Percentiles rank a stretch among this genome's conserved stretches.
Evolutionary conservation across 306 rosid genomes (phyloP).

Genomic region (Macrotyloma uniflorum): DNA sequence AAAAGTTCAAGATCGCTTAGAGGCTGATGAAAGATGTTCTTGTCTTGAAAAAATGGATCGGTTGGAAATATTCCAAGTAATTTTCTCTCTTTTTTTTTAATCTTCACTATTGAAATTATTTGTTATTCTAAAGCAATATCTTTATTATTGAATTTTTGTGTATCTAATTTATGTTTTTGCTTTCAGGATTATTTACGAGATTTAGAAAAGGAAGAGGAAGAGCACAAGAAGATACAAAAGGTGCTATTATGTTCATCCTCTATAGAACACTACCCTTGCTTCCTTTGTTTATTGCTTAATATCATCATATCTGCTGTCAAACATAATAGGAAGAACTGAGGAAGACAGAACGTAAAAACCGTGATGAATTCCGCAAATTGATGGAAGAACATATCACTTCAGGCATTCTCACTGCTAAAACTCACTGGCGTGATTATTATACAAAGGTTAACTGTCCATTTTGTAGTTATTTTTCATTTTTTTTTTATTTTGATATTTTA

Average conservation of each 20-base stretch:
- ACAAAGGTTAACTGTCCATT: constrained; percentile 52
- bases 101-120: constrained; percentile 24
- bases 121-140: constrained; percentile 4
- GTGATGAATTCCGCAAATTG: constrained; percentile 89
- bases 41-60: constrained; percentile 88
- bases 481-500: background rate
- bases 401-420: constrained; percentile 78
- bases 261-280: constrained; percentile 13
- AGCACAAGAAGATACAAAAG: constrained; percentile 87
- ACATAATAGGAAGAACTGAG: constrained; percentile 81
- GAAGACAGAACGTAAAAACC: constrained; percentile 86
- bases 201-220: constrained; percentile 93
- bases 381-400: constrained; percentile 81
- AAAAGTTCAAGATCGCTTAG: constrained; percentile 90
- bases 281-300: constrained; percentile 30
- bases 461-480: constrained; percentile 21
- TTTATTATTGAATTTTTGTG: constrained; percentile 27
- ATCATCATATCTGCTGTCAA: constrained; percentile 49
- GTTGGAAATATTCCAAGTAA: constrained; percentile 79
- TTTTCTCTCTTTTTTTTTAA: constrained; percentile 1
- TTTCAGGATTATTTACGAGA: constrained; percentile 78
- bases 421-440: constrained; percentile 91
- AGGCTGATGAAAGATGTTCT: constrained; percentile 90
- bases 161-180: constrained; percentile 38
- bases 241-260: constrained; percentile 45